Evolutionary conservation across 352 stramenopile species (phyloP), one percentile per base, ranked within the genome.

Genomic region (Pythium dissotocum): DNA sequence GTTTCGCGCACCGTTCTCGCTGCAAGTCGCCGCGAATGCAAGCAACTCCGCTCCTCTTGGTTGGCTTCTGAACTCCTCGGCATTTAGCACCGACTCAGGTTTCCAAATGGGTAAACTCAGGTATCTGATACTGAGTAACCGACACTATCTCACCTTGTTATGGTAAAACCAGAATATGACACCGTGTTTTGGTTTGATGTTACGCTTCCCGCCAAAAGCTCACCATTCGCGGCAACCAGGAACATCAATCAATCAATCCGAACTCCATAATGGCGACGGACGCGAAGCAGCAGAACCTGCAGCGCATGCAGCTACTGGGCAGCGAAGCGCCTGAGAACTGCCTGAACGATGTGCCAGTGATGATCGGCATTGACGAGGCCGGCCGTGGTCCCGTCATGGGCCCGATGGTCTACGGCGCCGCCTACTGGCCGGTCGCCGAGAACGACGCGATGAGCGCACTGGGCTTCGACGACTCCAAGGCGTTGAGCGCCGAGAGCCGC

Each of bases 391-490:
- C 90, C 0, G 94, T 98, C 5, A 88, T 99, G 63, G 96, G 96
- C 14, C 94, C 95, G 12, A 98, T 99, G 94, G 93, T 97, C 4
- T 99, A 98, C 72, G 93, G 86, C 33, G 85, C 87, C 6, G 93
- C 94, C 33, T 98, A 97, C 75, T 98, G 95, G 94, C 77, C 82
- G 18, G 71, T 92, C 44, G 61, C 65, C 57, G 70, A 85, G 63
- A 76, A 91, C 83, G 75, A 82, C 51, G 71, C 72, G 46, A 97
- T 98, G 80, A 77, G 78, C 62, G 81, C 87, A 1, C 76, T 91
- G 62, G 94, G 86, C 54, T 98, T 98, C 63, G 91, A 98, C 69
- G 96, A 99, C 83, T 98, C 95, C 28, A 98, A 99, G 78, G 86
- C 88, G 65, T 65, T 98, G 18, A 93, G 80, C 18, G 78, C 90